Percentiles rank a stretch among this genome's conserved stretches.
These are phyloP conservation scores for Geotrichum bryndzae DNA, from an alignment of 1,139 yeast species.

Conservation along the genomic window DNA sequence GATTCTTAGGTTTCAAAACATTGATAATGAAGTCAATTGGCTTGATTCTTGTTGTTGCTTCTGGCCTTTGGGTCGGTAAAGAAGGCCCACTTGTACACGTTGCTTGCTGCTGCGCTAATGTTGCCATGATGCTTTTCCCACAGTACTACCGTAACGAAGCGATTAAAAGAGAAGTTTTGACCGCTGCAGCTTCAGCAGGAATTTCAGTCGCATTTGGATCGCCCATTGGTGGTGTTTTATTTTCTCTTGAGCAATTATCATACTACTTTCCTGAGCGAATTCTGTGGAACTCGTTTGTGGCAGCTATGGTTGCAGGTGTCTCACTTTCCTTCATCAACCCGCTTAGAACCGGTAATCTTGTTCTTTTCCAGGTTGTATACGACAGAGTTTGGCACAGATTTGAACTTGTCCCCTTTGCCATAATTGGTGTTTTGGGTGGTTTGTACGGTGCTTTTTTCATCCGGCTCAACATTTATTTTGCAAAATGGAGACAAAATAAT, in stretches of 20 bases:
- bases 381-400: constrained; percentile 68
- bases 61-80: constrained; percentile 86
- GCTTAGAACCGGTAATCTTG: constrained; percentile 51
- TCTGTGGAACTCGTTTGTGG: constrained; percentile 78
- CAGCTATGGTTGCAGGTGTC: constrained; percentile 69
- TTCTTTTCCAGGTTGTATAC: constrained; percentile 59
- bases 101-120: constrained; percentile 59
- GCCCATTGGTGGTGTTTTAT: constrained; percentile 90
- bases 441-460: constrained; percentile 54
- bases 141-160: constrained; percentile 31
- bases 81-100: constrained; percentile 94
- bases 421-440: constrained; percentile 67
- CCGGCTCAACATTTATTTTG: constrained; percentile 43
- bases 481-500: constrained; percentile 33
- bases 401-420: constrained; percentile 62
- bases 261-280: constrained; percentile 56
- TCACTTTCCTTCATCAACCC: constrained; percentile 57
- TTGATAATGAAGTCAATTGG: constrained; percentile 49
- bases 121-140: constrained; percentile 38
- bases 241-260: constrained; percentile 70
- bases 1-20: constrained; percentile 46
- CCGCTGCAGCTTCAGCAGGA: constrained; percentile 91
- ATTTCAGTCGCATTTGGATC: constrained; percentile 91
- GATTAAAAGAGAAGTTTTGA: constrained; percentile 53
- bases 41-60: constrained; percentile 59